Base-by-base conservation (phyloP, 2,329 filamentous ascomycete genomes). In the Xenosphaeropsis pyriputrescens region DNA sequence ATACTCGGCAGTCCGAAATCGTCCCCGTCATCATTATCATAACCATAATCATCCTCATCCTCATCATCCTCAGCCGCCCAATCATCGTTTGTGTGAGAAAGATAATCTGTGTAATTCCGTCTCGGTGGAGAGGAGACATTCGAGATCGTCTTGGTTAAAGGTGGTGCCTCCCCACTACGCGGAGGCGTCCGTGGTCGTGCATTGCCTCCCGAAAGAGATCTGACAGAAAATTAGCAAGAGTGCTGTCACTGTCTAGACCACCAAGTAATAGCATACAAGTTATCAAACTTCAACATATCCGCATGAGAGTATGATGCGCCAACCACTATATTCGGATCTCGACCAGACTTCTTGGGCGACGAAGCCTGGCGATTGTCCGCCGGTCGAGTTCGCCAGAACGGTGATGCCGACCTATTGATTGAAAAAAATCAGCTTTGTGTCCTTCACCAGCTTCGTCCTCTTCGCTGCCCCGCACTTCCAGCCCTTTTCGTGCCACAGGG, bases 221-320 rank as follows among this genome's bases (percentile, higher is more conserved):
- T 81, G 46, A 29, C 13, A 34, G 32, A 22, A 34, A 38, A 35
- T 34, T 29, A 31, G 36, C 42, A 26, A 45, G 29, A 36, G 39
- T 29, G 35, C 19, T 39, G 26, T 35, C 38, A 22, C 11, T 35
- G 36, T 15, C 6, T 38, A 18, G n/a, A 33, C 15, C 32, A 29
- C 18, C 22, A 32, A 26, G 8, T 19, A 6, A 26, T 40, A 22
- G 59, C 71, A 47, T 70, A 91, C 85, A 89, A 51, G 18, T 77
- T 74, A 53, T 85, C 84, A 53, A 89, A 81, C 59, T 89, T 93
- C 50, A 95, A 69, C 54, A 94, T 85, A 61, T 96, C 88, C 18
- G 89, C 85, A 60, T 98, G 91, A 12, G 91, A 96, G 57, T 98
- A 98, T 34, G 88, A 81, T 40, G 91, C 91, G 48, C 91, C 91